Evolutionary conservation across 129 eudicot genomes (phyloP).

Genomic region (Flaveria robusta): DNA sequence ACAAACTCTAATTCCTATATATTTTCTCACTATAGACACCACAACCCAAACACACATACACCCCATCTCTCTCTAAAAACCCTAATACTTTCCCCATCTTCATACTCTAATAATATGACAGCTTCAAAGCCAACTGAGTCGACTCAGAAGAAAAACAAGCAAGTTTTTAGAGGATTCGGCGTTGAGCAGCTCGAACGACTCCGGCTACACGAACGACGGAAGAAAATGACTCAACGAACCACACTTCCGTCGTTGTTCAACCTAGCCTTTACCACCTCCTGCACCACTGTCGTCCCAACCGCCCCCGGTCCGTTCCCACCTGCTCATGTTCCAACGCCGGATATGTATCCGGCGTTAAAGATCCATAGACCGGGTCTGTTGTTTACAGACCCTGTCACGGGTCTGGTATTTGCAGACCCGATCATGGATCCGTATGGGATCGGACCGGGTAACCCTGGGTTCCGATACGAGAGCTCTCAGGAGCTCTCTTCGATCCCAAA

Average conservation of each 20-base stretch:
- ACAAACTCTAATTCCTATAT: slow-evolving; percentile 24
- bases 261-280: neutral
- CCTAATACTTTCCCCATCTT: slow-evolving; percentile 29
- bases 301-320: slow-evolving; percentile 24
- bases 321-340: neutral
- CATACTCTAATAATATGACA: slow-evolving; percentile 17
- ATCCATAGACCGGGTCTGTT: too few species aligned
- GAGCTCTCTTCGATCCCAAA: slow-evolving; percentile 41
- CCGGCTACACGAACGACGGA: slow-evolving; percentile 24
- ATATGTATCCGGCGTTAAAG: too few species aligned
- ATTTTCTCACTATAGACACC: slow-evolving; percentile 23
- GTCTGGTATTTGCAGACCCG: slow-evolving; percentile 6
- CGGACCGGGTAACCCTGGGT: slow-evolving; percentile 21
- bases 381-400: neutral
- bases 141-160: slow-evolving; percentile 41
- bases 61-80: slow-evolving; percentile 35
- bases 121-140: slow-evolving; percentile 30
- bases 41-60: slow-evolving; percentile 21
- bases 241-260: neutral
- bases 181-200: neutral
- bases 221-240: slow-evolving; percentile 37
- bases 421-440: slow-evolving; percentile 34
- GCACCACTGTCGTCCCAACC: neutral
- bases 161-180: slow-evolving; percentile 67
- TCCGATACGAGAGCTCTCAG: slow-evolving; percentile 22